These are phyloP conservation scores for Xylariomycetidae sp. DNA, from an alignment of 2,329 filamentous ascomycete genomes.

Conservation along the genomic window DNA sequence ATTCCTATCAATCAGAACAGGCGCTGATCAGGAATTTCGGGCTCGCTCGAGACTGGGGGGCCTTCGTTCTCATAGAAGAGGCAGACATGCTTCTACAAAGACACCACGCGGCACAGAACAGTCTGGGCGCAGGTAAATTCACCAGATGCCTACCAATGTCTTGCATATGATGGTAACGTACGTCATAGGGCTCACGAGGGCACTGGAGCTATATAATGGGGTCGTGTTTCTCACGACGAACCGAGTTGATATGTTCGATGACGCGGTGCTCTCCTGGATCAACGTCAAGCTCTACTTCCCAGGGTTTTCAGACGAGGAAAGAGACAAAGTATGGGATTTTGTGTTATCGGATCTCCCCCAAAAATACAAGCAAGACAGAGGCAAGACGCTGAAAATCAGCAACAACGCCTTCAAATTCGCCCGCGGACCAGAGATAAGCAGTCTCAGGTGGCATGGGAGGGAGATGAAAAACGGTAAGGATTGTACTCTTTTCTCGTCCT, in stretches of 20 bases:
- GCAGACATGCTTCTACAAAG: constrained; percentile 33
- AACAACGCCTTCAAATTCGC: constrained; percentile 18
- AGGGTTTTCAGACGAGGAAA: constrained; percentile 21
- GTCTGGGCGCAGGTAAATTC: too few relatives aligned
- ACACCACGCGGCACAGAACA: constrained; percentile 18
- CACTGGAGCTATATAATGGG: constrained; percentile 26
- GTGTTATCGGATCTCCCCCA: constrained; percentile 24
- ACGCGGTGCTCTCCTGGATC: constrained; percentile 27
- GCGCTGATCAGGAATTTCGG: constrained; percentile 13
- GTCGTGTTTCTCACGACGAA: constrained; percentile 29
- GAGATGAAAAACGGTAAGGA: constrained; percentile 18
- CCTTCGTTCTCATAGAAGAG: constrained; percentile 29
- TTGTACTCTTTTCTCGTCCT: too few relatives aligned
- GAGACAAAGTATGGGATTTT: constrained; percentile 23
- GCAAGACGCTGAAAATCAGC: constrained; percentile 17
- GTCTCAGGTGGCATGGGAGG: constrained; percentile 17
- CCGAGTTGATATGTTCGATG: constrained; percentile 24
- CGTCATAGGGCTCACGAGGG: constrained; percentile 24
- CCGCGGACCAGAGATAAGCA: constrained; percentile 8
- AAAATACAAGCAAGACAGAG: constrained; percentile 21
- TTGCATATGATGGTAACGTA: too few relatives aligned
- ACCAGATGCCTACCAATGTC: too few relatives aligned
- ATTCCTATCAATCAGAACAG: too few relatives aligned
- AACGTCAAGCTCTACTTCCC: constrained; percentile 25
- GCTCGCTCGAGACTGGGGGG: constrained; percentile 19